Base-by-base conservation (phyloP, 345 rosid species). In the Pistacia vera region DNA sequence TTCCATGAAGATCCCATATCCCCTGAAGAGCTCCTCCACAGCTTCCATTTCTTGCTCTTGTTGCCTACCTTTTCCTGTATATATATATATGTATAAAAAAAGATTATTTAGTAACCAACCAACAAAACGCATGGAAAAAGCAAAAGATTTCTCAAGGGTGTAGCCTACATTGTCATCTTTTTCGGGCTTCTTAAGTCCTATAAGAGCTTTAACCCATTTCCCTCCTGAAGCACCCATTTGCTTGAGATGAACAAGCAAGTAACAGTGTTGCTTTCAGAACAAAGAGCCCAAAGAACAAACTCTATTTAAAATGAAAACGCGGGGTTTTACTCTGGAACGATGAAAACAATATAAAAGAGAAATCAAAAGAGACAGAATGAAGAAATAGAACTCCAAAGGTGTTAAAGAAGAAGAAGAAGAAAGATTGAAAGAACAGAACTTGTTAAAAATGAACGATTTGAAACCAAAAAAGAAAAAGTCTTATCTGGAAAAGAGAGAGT, bases 191-290 rank as follows among this genome's bases (percentile, higher is more conserved):
- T 86, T 93, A 30, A 88, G 86, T 71, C 94, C 92, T 9, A 90
- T 88, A 55, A 95, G 84, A 18, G 96, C 87, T 77, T 90, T 93
- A 7, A 95, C 90, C 99, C 99, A 95, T 80, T 89, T 95, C 38
- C 97, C 98, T 38, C 97, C 98, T 62, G 99, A 89, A 77, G 93
- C 98, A 86, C 99, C 98, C 99, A 95, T 95, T 46, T 30, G 41
- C 59, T 72, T 49, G 44, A 17, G 33, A 35, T 48, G 64, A 38
- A 16, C 49, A 28, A 67, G 41, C 52, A 63, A 64, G 28, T 8
- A 68, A 52, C 8, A 33, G 28, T 18, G 4, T 5, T 3, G 18
- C 1, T 57, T 14, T 12, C 51, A 49, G 61, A 16, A 36, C 55
- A 33, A 9, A 18, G 16, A 69, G 46, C 69, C 52, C 68, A 30